These are phyloP conservation scores for Pestalotiopsis sp. DNA, from an alignment of 2,329 filamentous ascomycete genomes.

Conservation along the genomic window DNA sequence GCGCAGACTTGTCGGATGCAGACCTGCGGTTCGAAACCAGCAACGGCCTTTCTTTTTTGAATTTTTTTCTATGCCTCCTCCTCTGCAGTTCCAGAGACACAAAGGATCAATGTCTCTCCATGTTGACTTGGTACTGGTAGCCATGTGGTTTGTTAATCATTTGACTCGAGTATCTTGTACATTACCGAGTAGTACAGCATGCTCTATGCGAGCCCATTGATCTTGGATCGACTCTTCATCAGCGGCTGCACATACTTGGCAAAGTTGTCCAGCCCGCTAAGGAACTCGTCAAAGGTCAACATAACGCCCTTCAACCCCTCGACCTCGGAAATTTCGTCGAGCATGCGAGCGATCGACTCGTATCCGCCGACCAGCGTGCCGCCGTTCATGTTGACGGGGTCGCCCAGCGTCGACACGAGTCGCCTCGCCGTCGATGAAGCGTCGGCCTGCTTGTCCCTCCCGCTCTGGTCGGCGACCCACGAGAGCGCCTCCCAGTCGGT, in stretches of 20 bases:
- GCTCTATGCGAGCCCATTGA: constrained; percentile 1
- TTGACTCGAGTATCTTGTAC: neutral
- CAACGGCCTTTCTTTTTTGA: too few species aligned
- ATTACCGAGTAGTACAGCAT: too few species aligned
- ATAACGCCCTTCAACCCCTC: constrained; percentile 13
- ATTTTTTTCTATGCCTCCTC: too few species aligned
- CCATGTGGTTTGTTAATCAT: neutral
- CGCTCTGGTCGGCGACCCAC: constrained; percentile 13
- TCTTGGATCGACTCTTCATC: constrained; percentile 13
- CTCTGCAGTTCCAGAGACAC: too few species aligned
- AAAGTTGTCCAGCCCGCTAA: constrained; percentile 11
- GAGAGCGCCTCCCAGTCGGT: constrained; percentile 13
- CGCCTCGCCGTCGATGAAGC: constrained; percentile 9
- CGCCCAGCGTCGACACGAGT: constrained; percentile 8
- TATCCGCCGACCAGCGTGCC: constrained; percentile 11
- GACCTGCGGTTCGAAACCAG: too few species aligned
- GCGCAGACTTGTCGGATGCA: too few species aligned
- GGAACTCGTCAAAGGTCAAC: constrained; percentile 14
- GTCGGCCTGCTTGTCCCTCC: constrained; percentile 12
- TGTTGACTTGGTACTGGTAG: neutral
- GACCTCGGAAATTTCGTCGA: constrained; percentile 13
- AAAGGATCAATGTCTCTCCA: too few species aligned
- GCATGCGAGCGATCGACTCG: constrained; percentile 11
- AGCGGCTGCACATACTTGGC: constrained; percentile 11
- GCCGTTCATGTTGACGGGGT: constrained; percentile 14